Evolutionary conservation across 192 early-diverging fungal species (phyloP), one percentile per base, ranked within the genome.

Genomic region (Coemansia sp.): DNA sequence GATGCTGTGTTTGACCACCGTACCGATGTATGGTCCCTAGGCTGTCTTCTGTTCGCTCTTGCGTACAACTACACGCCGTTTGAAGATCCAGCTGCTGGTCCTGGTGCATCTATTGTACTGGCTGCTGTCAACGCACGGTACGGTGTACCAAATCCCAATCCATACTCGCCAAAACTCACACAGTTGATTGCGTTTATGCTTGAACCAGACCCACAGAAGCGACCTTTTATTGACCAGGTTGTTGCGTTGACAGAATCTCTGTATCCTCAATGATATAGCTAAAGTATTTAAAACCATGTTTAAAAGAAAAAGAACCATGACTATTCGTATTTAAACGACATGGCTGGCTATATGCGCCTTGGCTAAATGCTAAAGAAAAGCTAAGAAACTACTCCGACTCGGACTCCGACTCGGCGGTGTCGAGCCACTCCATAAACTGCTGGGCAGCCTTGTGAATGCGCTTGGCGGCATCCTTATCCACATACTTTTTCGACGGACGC

Each of bases 361-460:
- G 32, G 32, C 32, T 35, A 35, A 35, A 35, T 35, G 32, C 32
- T 35, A 68, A 70, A 23, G 35, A 62, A 54, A 54, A 26, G 8
- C 7, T 20, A 43, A 24, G 37, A 45, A 22, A 16, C 35, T 57
- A 51, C 13, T 77, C 75, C 14, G 61, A 62, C n/a, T 91, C 89
- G 11, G 82, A 81, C 57, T 92, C 95, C 71, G 92, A 92, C 45
- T 92, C 91, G 1, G 94, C 97, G 62, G 91, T 90, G 35, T 85
- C 82, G 4, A 98, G 83, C 97, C 96, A 98, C 55, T 87, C 81
- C 48, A 97, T 75, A 76, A 99, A 99, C 38, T 93, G 90, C 70
- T 85, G 85, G 16, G 95, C 93, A 49, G 89, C 87, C 59, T 90
- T 88, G 56, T 89, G 86, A 66, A 98, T 89, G 54, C 87, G 84